Conservation (phyloP, 768 basidiomycete genomes). For the Rhodotorula toruloides region DNA sequence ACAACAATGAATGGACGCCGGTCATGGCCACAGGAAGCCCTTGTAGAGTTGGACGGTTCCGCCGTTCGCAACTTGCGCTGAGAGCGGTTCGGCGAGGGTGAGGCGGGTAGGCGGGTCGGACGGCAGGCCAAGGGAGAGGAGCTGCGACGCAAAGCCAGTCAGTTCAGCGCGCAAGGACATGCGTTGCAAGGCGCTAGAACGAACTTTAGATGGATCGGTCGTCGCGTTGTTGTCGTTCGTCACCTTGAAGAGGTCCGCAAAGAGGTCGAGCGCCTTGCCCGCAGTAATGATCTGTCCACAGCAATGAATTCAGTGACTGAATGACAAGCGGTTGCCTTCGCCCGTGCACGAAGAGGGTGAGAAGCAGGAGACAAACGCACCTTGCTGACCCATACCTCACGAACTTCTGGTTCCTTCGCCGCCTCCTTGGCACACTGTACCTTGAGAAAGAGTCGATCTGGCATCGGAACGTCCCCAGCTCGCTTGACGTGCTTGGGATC, state of each 20-base stretch:
- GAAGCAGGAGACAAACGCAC: conserved; percentile 48
- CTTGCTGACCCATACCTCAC: conserved; percentile 67
- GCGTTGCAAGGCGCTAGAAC: neutral
- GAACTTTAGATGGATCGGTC: conserved; percentile 1
- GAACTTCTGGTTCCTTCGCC: conserved; percentile 46
- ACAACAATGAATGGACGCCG: neutral
- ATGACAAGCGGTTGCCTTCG: neutral
- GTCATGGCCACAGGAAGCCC: neutral
- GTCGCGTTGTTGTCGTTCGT: conserved; percentile 23
- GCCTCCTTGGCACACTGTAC: conserved; percentile 46
- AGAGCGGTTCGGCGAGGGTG: neutral
- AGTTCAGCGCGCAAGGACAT: neutral
- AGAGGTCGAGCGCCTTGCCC: conserved; percentile 62
- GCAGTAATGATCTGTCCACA: conserved; percentile 53
- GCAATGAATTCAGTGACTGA: neutral
- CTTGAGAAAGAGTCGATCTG: conserved; percentile 60
- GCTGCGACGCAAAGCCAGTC: conserved; percentile 1
- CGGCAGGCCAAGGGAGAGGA: neutral
- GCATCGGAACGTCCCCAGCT: conserved; percentile 51
- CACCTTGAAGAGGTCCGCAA: conserved; percentile 49
- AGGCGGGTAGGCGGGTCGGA: neutral
- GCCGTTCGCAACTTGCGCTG: conserved; percentile 1
- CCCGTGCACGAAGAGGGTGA: neutral
- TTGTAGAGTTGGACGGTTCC: neutral
- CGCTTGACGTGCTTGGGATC: conserved; percentile 56